phyloP scores from a whole-genome alignment of 257 asterid species.

The Paulownia fortunei region DNA sequence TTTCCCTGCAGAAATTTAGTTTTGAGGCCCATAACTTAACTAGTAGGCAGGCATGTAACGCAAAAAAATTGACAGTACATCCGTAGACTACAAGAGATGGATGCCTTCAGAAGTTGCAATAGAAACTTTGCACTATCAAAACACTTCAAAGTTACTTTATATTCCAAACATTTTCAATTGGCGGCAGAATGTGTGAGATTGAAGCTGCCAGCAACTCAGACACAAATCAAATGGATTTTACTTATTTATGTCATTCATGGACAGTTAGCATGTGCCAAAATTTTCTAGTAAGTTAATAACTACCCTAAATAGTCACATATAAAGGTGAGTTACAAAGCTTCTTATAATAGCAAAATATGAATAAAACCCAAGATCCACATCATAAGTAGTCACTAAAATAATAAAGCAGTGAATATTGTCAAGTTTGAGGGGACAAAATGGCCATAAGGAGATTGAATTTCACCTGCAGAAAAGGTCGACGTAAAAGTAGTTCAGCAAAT shows the following conservation, averaged over 20 bases:
- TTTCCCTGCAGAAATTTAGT: slow-evolving; percentile 62
- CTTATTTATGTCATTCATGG: background rate
- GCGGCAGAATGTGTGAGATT: background rate
- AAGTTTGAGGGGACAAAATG: slow-evolving; percentile 6
- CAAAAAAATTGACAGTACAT: slow-evolving; percentile 9
- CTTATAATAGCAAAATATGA: slow-evolving; percentile 13
- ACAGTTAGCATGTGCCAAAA: background rate
- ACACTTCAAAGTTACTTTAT: background rate
- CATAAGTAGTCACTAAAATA: background rate
- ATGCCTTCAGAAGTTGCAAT: slow-evolving; percentile 7
- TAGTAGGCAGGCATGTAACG: background rate
- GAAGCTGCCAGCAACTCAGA: slow-evolving; percentile 10
- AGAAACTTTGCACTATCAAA: background rate
- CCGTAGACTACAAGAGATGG: background rate
- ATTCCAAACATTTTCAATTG: background rate
- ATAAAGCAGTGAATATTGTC: background rate
- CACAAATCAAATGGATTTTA: background rate
- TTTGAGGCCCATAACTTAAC: slow-evolving; percentile 29
- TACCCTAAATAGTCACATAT: background rate
- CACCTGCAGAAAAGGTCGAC: slow-evolving; percentile 96
- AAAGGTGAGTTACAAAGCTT: background rate
- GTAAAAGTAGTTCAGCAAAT: slow-evolving; percentile 92
- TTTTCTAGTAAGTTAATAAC: background rate
- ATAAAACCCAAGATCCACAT: background rate
- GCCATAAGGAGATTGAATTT: slow-evolving; percentile 27